Conservation (phyloP, 2,329 filamentous ascomycete genomes). For the Pestalotiopsis fici region DNA sequence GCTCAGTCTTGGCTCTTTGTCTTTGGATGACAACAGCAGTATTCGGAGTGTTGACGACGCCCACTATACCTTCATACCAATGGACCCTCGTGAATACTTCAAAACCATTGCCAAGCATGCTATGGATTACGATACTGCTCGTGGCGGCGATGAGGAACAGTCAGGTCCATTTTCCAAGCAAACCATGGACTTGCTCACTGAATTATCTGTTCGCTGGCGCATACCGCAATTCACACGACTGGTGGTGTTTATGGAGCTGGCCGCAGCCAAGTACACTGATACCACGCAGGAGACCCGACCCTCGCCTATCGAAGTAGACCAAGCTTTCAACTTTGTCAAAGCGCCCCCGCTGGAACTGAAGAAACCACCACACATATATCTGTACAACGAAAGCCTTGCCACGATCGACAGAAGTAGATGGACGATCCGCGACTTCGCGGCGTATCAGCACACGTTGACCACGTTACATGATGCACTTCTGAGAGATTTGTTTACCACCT, state of each 20-base stretch:
- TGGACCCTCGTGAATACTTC: slow-evolving; percentile 81
- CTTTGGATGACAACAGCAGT: slow-evolving; percentile 55
- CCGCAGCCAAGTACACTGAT: slow-evolving; percentile 81
- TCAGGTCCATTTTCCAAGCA: slow-evolving; percentile 68
- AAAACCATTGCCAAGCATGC: slow-evolving; percentile 79
- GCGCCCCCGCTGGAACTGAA: slow-evolving; percentile 67
- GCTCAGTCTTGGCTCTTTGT: slow-evolving; percentile 67
- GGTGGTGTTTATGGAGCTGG: slow-evolving; percentile 81
- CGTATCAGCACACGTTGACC: slow-evolving; percentile 75
- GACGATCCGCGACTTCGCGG: slow-evolving; percentile 68
- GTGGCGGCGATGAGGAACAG: slow-evolving; percentile 51
- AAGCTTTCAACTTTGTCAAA: slow-evolving; percentile 81
- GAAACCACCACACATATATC: slow-evolving; percentile 58
- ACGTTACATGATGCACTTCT: slow-evolving; percentile 79
- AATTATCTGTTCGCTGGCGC: slow-evolving; percentile 86
- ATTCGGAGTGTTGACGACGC: slow-evolving; percentile 61
- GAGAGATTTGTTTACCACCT: slow-evolving; percentile 83
- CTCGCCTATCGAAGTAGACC: slow-evolving; percentile 77
- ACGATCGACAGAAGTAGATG: slow-evolving; percentile 63
- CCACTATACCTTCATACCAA: slow-evolving; percentile 86
- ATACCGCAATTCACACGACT: slow-evolving; percentile 80
- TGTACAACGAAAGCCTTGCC: slow-evolving; percentile 49
- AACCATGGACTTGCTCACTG: slow-evolving; percentile 80
- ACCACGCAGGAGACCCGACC: slow-evolving; percentile 59
- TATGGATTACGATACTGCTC: slow-evolving; percentile 64